phyloP scores from a whole-genome alignment of 805 yeast species.

The Candida oleophila region DNA sequence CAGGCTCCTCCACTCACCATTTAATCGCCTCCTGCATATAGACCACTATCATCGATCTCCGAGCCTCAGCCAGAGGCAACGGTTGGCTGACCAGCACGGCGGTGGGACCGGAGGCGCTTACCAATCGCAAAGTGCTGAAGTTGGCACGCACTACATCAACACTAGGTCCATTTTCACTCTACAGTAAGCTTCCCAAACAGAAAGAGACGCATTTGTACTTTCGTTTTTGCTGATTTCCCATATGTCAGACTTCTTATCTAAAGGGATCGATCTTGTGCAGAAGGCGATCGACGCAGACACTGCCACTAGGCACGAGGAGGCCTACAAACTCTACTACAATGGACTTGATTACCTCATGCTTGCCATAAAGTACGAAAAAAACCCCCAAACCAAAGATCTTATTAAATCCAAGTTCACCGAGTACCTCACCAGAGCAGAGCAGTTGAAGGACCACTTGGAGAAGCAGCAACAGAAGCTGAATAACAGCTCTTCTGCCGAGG shows the following conservation, averaged over 20 bases:
- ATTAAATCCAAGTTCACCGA: constrained; percentile 88
- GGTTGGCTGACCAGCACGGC: background rate
- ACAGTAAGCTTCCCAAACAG: no score
- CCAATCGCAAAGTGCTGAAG: background rate
- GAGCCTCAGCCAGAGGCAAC: background rate
- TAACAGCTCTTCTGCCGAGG: constrained; percentile 40
- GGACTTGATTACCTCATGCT: constrained; percentile 94
- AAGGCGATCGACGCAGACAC: constrained; percentile 94
- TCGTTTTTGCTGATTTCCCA: no score
- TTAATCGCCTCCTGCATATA: background rate
- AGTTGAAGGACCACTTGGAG: constrained; percentile 84
- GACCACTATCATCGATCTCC: background rate
- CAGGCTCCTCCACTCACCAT: background rate
- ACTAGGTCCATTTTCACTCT: no score
- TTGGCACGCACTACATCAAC: background rate
- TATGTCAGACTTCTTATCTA: constrained; percentile 70
- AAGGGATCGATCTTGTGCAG: constrained; percentile 93
- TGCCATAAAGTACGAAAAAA: constrained; percentile 91
- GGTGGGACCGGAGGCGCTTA: no score
- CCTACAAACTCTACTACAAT: constrained; percentile 86
- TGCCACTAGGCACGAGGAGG: constrained; percentile 87
- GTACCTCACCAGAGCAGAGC: constrained; percentile 90
- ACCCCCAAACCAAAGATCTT: constrained; percentile 82
- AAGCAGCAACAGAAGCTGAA: constrained; percentile 46
- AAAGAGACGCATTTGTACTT: no score